Conservation (phyloP, 768 basidiomycete species). For the Leccinum sublutescens region DNA sequence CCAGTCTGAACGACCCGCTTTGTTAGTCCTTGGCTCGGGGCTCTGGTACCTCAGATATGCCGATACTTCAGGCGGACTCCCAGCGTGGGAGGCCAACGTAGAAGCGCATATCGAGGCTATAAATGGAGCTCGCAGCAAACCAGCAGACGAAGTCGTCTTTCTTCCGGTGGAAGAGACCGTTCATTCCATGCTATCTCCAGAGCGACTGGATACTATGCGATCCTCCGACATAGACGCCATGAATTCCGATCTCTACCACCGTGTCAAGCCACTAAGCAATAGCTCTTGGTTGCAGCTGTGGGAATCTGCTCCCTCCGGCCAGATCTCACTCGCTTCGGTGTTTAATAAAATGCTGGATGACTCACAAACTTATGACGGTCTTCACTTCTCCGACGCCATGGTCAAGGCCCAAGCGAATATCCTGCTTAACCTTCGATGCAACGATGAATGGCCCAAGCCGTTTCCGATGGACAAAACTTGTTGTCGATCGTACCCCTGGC, state of each 20-base stretch:
- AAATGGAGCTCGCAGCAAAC: conserved; percentile 32
- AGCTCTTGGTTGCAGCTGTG: conserved; percentile 32
- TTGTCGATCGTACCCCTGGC: conserved; percentile 74
- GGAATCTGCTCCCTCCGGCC: conserved; percentile 20
- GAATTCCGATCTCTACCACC: conserved; percentile 82
- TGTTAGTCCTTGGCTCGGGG: conserved; percentile 83
- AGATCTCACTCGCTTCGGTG: conserved; percentile 65
- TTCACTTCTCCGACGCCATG: conserved; percentile 71
- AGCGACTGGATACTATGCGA: conserved; percentile 67
- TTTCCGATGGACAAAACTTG: conserved; percentile 76
- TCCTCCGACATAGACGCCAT: conserved; percentile 84
- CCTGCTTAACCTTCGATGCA: conserved; percentile 79
- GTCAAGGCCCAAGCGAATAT: conserved; percentile 72
- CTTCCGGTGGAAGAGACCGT: conserved; percentile 76
- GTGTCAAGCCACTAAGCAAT: conserved; percentile 44
- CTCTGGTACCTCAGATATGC: conserved; percentile 87
- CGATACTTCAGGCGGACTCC: conserved; percentile 66
- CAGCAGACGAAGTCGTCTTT: conserved; percentile 74
- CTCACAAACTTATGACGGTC: conserved; percentile 76
- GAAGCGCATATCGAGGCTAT: conserved; percentile 60
- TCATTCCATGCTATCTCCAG: conserved; percentile 59
- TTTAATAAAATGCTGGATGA: conserved; percentile 80
- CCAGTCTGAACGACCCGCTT: conserved; percentile 42
- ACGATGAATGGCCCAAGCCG: conserved; percentile 58
- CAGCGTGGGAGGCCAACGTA: conserved; percentile 75